Evolutionary conservation across 495 filamentous ascomycete genomes (phyloP).

Genomic region (Monascus purpureus): DNA sequence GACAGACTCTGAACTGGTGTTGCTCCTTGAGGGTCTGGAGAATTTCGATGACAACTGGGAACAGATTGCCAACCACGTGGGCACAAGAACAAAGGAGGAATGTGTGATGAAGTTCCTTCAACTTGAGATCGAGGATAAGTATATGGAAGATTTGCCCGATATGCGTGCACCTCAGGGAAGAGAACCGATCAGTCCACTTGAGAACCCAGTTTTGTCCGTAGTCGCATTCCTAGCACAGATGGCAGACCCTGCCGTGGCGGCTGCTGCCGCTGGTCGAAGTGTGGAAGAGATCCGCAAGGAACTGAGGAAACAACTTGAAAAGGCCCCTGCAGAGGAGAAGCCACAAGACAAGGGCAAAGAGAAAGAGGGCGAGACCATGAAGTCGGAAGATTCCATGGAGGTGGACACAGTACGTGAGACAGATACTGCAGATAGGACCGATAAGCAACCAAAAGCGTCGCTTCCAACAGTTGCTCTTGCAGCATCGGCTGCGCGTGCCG

Average conservation of each 20-base stretch:
- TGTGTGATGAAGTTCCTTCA: conserved; percentile 93
- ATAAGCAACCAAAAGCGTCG: conserved; percentile 26
- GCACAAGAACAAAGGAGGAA: conserved; percentile 83
- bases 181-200: conserved; percentile 72
- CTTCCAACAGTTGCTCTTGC: conserved; percentile 71
- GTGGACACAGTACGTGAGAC: conserved; percentile 33
- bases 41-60: conserved; percentile 92
- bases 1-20: conserved; percentile 75
- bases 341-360: conserved; percentile 37
- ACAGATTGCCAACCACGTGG: conserved; percentile 78
- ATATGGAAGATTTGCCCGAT: conserved; percentile 60
- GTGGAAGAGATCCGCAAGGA: conserved; percentile 71
- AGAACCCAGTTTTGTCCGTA: conserved; percentile 93
- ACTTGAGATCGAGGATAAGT: conserved; percentile 81
- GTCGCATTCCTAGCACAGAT: conserved; percentile 84
- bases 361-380: conserved; percentile 41
- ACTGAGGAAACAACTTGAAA: conserved; percentile 60
- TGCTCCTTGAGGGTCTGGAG: conserved; percentile 81
- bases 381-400: conserved; percentile 56
- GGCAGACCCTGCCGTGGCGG: conserved; percentile 74
- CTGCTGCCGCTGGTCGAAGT: conserved; percentile 72
- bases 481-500: conserved; percentile 68
- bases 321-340: conserved; percentile 22
- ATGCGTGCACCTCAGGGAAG: conserved; percentile 55
- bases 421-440: conserved; percentile 12